Conservation (phyloP, 208 protist genomes). For the Leishmania martiniquensis region DNA sequence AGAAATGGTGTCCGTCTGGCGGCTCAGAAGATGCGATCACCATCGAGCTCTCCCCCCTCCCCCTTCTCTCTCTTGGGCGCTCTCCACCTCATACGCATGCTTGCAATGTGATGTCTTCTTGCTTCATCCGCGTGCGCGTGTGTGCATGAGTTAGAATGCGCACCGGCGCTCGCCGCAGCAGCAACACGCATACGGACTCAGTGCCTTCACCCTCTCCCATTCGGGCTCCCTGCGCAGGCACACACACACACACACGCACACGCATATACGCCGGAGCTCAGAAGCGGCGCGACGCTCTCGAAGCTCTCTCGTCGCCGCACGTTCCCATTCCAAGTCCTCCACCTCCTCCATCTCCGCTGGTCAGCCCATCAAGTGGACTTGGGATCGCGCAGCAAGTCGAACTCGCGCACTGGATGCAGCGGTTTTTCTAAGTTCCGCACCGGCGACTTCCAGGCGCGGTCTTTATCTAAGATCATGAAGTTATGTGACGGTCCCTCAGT, state of each 20-base stretch:
- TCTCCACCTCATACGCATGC: too few species aligned
- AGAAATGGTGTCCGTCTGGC: not conserved
- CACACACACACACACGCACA: not conserved
- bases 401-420: conserved; percentile 68
- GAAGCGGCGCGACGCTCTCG: not conserved
- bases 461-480: conserved; percentile 56
- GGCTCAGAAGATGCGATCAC: not conserved
- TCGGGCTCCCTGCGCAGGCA: not conserved
- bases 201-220: not conserved
- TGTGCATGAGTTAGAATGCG: not conserved
- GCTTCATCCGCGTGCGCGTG: not conserved
- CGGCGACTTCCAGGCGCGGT: conserved; percentile 75
- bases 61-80: too few species aligned
- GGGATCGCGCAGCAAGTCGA: conserved; percentile 80
- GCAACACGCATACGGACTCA: not conserved
- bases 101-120: not conserved
- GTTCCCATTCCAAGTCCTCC: not conserved
- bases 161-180: not conserved
- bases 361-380: conserved; percentile 49
- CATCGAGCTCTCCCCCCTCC: not conserved
- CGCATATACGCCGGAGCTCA: not conserved
- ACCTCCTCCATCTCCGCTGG: not conserved
- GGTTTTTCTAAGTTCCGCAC: conserved; percentile 76
- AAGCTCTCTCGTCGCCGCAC: not conserved
- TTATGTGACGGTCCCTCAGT: conserved; percentile 19